These are phyloP conservation scores for Acidiella bohemica DNA, from an alignment of 495 filamentous ascomycete species.

Conservation along the genomic window DNA sequence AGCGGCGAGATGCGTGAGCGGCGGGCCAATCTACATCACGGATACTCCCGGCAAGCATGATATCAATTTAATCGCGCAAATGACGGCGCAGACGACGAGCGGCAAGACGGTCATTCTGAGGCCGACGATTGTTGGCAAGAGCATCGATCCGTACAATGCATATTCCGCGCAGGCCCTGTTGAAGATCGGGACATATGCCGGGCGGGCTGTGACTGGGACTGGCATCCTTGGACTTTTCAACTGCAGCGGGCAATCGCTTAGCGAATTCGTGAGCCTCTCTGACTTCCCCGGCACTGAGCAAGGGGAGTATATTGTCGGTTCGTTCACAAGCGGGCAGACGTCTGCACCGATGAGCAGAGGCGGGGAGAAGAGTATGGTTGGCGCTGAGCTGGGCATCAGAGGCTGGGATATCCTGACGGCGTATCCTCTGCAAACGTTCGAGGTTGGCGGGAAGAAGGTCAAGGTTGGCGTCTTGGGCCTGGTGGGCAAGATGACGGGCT, in stretches of 20 bases:
- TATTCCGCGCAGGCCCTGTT: conserved; percentile 62
- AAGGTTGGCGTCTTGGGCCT: conserved; percentile 61
- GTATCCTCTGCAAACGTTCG: conserved; percentile 48
- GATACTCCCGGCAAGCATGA: conserved; percentile 76
- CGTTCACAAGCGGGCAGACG: conserved; percentile 54
- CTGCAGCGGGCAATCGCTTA: conserved; percentile 39
- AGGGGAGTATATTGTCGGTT: conserved; percentile 53
- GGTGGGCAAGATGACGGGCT: conserved; percentile 78
- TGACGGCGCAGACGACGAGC: conserved; percentile 53
- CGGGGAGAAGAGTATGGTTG: conserved; percentile 30
- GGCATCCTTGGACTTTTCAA: conserved; percentile 81
- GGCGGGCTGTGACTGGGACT: conserved; percentile 50
- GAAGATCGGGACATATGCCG: conserved; percentile 63
- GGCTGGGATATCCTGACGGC: conserved; percentile 77
- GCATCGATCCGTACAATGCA: conserved; percentile 54
- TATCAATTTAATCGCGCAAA: conserved; percentile 55
- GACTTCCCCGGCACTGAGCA: conserved; percentile 58
- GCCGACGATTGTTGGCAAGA: conserved; percentile 55
- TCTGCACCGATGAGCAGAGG: conserved; percentile 29
- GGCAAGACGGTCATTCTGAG: conserved; percentile 65
- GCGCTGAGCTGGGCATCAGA: conserved; percentile 43
- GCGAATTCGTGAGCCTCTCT: conserved; percentile 52
- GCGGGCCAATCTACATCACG: conserved; percentile 87
- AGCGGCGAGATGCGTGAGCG: conserved; percentile 76
- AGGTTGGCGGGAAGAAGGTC: conserved; percentile 26